A percentile compares a stretch with the other conserved stretches of the same genome.
Conservation (phyloP, 495 filamentous ascomycete genomes). For the Cudoniella acicularis region DNA sequence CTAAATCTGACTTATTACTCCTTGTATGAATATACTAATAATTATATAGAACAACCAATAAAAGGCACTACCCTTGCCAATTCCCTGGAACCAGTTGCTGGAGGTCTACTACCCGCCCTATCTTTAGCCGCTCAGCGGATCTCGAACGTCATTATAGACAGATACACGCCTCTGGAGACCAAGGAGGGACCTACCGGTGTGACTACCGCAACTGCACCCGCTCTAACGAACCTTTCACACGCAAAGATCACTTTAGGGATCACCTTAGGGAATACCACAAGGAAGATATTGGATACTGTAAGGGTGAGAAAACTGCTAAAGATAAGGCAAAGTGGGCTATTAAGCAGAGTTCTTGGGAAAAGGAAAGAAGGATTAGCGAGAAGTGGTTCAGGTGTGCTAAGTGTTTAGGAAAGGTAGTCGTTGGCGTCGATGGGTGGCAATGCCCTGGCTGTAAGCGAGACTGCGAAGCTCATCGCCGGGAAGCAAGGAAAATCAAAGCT, state of each 20-base stretch:
- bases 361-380: conserved; percentile 28
- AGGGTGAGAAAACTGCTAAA: conserved; percentile 7
- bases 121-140: conserved; percentile 45
- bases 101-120: conserved; percentile 13
- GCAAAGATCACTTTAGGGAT: conserved; percentile 35
- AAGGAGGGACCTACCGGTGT: conserved; percentile 34
- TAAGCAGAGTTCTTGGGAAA: conserved; percentile 23
- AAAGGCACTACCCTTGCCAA: conserved; percentile 30
- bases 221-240: conserved; percentile 8
- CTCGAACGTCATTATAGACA: conserved; percentile 41
- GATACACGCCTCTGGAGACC: conserved; percentile 30
- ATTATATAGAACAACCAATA: background rate
- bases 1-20: background rate
- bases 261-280: conserved; percentile 46
- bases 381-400: conserved; percentile 46
- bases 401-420: conserved; percentile 38
- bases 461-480: conserved; percentile 26
- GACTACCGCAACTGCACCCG: conserved; percentile 18
- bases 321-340: conserved; percentile 1
- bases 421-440: conserved; percentile 31
- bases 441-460: conserved; percentile 37
- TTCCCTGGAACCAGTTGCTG: conserved; percentile 20
- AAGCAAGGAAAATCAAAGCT: conserved; percentile 10
- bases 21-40: conserved; percentile 1
- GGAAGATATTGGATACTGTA: conserved; percentile 38